Evolutionary conservation across 2,329 filamentous ascomycete species (phyloP), one percentile per base, ranked within the genome.

Genomic region (Aspergillus pseudotamarii): DNA sequence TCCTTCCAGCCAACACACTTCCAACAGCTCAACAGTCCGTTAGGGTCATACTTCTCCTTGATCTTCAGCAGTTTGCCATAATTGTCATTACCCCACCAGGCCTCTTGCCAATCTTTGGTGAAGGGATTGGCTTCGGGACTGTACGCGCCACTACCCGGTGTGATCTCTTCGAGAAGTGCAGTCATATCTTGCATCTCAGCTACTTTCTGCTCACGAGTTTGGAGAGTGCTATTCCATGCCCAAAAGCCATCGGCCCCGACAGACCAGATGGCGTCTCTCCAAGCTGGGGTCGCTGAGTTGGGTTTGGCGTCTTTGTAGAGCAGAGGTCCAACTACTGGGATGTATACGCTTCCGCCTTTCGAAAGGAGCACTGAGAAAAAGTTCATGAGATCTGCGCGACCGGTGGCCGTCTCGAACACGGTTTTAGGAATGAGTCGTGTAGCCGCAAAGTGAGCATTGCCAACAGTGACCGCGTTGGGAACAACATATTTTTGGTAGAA

Each of bases 11-110:
- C 67, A 57, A 69, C 30, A 28, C 67, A 67, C 59, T 68, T 68
- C 64, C 64, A 68, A 56, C 66, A 68, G 45, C 32, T 64, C 59
- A 69, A 50, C 51, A 68, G 45, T 2, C 60, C 63, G 0, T 23
- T 21, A 5, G 68, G 68, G 21, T 70, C 68, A 61, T 70, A 70
- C 60, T 66, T 68, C 12, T 60, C n/a, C 64, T 70, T 70, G 6
- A 70, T 67, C 16, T 14, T 41, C 10, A 70, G 19, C 26, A 70
- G 50, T 19, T 51, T 54, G 23, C 58, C 54, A 26, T 70, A 70
- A 55, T 70, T 70, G 9, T 66, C 59, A 2, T 2, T 3, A 2
- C 68, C 68, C 62, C 64, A 70, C 62, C 64, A 70, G 19, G 66
- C 59, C 57, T 70, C 62, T 4, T 51, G 46, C 68, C 68, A 70